phyloP scores from a whole-genome alignment of 1,284 basidiomycete genomes.

The Cystobasidium pallidum region DNA sequence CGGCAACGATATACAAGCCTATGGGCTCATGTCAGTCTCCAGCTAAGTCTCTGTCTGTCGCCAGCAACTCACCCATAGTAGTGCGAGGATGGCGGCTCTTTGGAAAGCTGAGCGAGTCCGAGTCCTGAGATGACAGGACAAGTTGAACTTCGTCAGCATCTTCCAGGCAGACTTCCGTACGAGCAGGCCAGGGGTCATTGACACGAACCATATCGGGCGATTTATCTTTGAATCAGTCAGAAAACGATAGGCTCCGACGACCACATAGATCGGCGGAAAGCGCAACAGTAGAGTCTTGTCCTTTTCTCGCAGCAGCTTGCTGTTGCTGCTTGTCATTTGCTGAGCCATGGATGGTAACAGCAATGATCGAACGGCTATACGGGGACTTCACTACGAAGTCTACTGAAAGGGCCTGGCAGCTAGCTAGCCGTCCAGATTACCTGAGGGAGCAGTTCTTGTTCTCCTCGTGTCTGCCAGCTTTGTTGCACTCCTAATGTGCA shows the following conservation, averaged over 20 bases:
- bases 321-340: background rate
- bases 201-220: constrained; percentile 48
- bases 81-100: constrained; percentile 30
- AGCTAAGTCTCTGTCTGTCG: background rate
- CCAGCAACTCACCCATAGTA: constrained; percentile 35
- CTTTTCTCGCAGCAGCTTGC: constrained; percentile 2
- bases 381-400: too few species aligned
- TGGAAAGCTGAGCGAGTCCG: constrained; percentile 30
- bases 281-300: constrained; percentile 48
- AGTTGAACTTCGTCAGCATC: background rate
- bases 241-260: constrained; percentile 52
- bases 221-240: constrained; percentile 47
- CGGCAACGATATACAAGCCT: constrained; percentile 10
- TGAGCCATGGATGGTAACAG: background rate
- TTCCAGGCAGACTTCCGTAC: background rate
- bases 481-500: too few species aligned
- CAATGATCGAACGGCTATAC: background rate
- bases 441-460: too few species aligned
- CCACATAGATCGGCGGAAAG: constrained; percentile 47
- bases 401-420: too few species aligned
- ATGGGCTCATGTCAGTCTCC: background rate
- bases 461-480: too few species aligned
- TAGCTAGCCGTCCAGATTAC: too few species aligned
- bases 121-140: constrained; percentile 2
- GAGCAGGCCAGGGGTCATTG: background rate